phyloP scores from a whole-genome alignment of 2,329 filamentous ascomycete genomes.

The Trichoderma aggressivum region DNA sequence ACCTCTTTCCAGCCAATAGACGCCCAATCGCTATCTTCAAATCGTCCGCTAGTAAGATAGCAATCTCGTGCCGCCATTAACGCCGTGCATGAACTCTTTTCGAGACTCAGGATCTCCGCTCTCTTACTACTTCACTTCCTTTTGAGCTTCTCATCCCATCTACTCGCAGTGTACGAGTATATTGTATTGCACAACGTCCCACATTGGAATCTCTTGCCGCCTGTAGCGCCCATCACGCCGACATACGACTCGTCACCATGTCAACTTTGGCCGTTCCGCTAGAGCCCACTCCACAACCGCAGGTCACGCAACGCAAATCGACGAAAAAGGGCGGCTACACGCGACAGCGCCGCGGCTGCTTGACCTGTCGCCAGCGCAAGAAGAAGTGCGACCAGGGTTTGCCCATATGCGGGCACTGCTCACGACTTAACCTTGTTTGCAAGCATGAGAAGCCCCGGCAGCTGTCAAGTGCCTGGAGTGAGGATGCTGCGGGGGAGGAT shows the following conservation, averaged over 20 bases:
- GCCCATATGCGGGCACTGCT: slow-evolving; percentile 3
- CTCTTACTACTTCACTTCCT: neutral
- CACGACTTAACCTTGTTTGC: slow-evolving; percentile 9
- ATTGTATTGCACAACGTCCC: neutral
- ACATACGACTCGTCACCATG: neutral
- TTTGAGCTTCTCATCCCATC: neutral
- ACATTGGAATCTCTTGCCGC: neutral
- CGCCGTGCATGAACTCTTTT: slow-evolving; percentile 3
- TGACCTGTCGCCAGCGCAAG: slow-evolving; percentile 9
- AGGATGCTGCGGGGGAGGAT: neutral
- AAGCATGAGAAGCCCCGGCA: slow-evolving; percentile 10
- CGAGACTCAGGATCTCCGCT: neutral
- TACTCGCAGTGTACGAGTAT: neutral
- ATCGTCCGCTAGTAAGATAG: neutral
- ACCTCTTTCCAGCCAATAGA: neutral
- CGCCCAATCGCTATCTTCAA: neutral
- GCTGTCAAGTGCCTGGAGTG: neutral
- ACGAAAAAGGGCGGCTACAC: slow-evolving; percentile 1
- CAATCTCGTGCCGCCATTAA: neutral
- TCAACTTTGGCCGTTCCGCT: neutral
- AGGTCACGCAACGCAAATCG: neutral
- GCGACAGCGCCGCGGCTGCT: slow-evolving; percentile 3
- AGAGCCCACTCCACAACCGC: neutral
- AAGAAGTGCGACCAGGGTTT: slow-evolving; percentile 9
- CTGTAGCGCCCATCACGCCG: neutral